Percentiles rank a stretch among this genome's conserved stretches.
These are phyloP conservation scores for Lactarius pseudohatsudake DNA, from an alignment of 768 basidiomycete genomes.

Conservation along the genomic window DNA sequence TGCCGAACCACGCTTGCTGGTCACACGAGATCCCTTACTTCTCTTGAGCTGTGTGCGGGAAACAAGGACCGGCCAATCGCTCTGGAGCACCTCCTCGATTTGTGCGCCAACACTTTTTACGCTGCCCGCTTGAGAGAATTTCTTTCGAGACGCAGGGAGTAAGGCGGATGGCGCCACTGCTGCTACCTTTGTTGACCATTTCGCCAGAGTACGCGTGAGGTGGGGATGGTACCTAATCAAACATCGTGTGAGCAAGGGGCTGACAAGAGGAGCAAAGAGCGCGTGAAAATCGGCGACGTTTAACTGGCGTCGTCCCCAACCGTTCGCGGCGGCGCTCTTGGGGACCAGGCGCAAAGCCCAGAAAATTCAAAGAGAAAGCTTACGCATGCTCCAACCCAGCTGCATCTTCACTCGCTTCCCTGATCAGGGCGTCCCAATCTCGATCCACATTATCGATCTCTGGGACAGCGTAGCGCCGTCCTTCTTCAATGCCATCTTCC, in stretches of 20 bases:
- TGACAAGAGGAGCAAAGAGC: background rate
- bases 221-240: slow-evolving; percentile 59
- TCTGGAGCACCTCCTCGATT: slow-evolving; percentile 66
- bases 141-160: slow-evolving; percentile 64
- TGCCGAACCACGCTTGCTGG: slow-evolving; percentile 32
- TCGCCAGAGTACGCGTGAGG: slow-evolving; percentile 74
- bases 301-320: background rate
- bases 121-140: slow-evolving; percentile 48
- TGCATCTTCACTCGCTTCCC: slow-evolving; percentile 26
- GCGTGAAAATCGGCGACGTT: slow-evolving; percentile 34
- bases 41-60: slow-evolving; percentile 61
- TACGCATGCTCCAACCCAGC: slow-evolving; percentile 28
- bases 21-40: slow-evolving; percentile 46
- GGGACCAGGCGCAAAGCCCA: background rate
- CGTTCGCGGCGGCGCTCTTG: slow-evolving; percentile 7
- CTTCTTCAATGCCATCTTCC: slow-evolving; percentile 15
- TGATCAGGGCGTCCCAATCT: slow-evolving; percentile 26
- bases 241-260: slow-evolving; percentile 20
- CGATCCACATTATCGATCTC: slow-evolving; percentile 29
- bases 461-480: slow-evolving; percentile 17
- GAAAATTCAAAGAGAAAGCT: slow-evolving; percentile 36
- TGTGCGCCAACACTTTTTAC: slow-evolving; percentile 69
- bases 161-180: slow-evolving; percentile 83
- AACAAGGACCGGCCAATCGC: slow-evolving; percentile 57
- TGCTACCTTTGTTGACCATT: slow-evolving; percentile 97